phyloP scores from a whole-genome alignment of 306 rosid species.

The barrel medic (Medicago truncatula) region DNA sequence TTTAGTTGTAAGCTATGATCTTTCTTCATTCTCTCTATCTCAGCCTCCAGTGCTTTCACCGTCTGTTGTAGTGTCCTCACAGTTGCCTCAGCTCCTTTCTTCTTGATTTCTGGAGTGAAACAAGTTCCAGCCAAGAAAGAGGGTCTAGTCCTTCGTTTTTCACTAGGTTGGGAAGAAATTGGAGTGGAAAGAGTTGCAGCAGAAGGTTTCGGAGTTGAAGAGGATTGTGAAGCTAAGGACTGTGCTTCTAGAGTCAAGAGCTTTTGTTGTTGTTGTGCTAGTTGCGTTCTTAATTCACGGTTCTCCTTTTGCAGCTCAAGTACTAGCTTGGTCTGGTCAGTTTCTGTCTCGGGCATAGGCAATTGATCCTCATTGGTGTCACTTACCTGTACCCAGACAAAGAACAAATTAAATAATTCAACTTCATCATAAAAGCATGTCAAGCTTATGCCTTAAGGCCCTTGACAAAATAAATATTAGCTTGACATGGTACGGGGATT shows the following conservation, averaged over 20 bases:
- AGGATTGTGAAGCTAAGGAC: slow-evolving; percentile 71
- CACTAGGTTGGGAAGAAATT: slow-evolving; percentile 62
- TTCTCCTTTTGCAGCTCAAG: slow-evolving; percentile 90
- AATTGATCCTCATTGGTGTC: slow-evolving; percentile 66
- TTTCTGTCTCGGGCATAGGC: slow-evolving; percentile 62
- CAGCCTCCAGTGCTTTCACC: slow-evolving; percentile 69
- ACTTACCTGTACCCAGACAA: slow-evolving; percentile 55
- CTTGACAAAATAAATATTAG: slow-evolving; percentile 6
- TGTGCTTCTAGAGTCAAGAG: slow-evolving; percentile 72
- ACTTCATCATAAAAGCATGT: slow-evolving; percentile 30
- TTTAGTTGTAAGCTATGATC: slow-evolving; percentile 71
- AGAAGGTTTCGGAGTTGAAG: slow-evolving; percentile 86
- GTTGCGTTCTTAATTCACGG: slow-evolving; percentile 74
- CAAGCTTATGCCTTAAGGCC: slow-evolving; percentile 10
- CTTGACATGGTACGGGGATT: slow-evolving; percentile 37
- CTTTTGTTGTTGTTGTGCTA: slow-evolving; percentile 84
- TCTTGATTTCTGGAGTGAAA: slow-evolving; percentile 83
- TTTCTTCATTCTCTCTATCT: slow-evolving; percentile 77
- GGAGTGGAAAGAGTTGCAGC: slow-evolving; percentile 71
- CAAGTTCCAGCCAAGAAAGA: slow-evolving; percentile 73
- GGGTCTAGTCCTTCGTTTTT: slow-evolving; percentile 64
- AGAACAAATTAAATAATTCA: slow-evolving; percentile 27
- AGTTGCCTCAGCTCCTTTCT: slow-evolving; percentile 66
- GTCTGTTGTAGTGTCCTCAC: slow-evolving; percentile 64
- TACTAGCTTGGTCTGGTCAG: slow-evolving; percentile 80